Percentiles rank a stretch among this genome's conserved stretches.
Evolutionary conservation across 352 stramenopile species (phyloP).

Genomic region (Globisporangium lucens): DNA sequence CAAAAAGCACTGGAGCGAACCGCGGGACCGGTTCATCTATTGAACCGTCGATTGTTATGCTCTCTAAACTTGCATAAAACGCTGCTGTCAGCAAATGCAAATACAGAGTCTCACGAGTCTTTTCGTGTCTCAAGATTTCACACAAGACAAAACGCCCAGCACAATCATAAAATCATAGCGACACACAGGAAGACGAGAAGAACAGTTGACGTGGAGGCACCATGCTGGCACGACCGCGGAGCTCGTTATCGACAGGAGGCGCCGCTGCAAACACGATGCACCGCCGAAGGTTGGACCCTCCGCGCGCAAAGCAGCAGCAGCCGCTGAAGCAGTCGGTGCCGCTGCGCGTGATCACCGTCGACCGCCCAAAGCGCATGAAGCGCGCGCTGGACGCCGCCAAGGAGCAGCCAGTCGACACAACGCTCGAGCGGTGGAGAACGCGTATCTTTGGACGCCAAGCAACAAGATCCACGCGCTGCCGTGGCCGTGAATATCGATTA

Average conservation of each 20-base stretch:
- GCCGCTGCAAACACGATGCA: not conserved
- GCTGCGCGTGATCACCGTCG: slow-evolving; percentile 42
- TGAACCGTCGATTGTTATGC: not conserved
- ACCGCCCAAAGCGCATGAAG: slow-evolving; percentile 30
- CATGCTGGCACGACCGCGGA: not conserved
- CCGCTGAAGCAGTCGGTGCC: not conserved
- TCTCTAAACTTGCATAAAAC: not conserved
- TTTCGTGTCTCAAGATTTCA: slow-evolving; percentile 4
- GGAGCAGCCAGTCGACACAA: slow-evolving; percentile 2
- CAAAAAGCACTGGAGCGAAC: slow-evolving; percentile 5
- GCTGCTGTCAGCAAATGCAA: not conserved
- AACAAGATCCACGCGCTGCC: not conserved
- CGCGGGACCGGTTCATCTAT: not conserved
- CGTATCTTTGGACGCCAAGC: slow-evolving; percentile 12
- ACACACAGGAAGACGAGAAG: slow-evolving; percentile 2
- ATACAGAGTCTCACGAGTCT: not conserved
- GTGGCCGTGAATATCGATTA: not conserved
- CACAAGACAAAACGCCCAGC: not conserved
- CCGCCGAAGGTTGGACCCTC: not conserved
- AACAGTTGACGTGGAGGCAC: slow-evolving; percentile 1
- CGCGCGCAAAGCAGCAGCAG: not conserved
- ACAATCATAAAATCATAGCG: not conserved
- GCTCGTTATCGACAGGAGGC: not conserved
- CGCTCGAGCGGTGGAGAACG: slow-evolving; percentile 3
- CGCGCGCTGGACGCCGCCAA: slow-evolving; percentile 15